phyloP scores from a whole-genome alignment of 2,329 filamentous ascomycete species.

The Penicillium sp. region DNA sequence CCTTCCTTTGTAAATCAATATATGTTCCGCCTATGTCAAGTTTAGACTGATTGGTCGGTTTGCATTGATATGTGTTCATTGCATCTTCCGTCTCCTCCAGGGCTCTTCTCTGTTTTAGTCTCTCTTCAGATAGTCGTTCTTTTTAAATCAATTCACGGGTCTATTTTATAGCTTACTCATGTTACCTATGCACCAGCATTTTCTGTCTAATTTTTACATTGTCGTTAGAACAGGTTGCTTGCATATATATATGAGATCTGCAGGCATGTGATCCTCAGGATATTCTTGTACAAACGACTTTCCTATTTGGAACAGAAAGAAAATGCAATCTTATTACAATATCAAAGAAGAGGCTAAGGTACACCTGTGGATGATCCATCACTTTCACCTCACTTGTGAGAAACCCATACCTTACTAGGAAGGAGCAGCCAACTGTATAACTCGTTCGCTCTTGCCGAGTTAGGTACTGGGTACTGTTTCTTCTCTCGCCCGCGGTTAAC shows the following conservation, averaged over 20 bases:
- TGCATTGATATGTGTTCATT: not conserved
- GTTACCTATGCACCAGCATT: not conserved
- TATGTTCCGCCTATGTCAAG: not conserved
- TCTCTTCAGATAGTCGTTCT: not conserved
- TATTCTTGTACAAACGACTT: not conserved
- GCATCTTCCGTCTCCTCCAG: not conserved
- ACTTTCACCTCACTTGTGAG: not conserved
- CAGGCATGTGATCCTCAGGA: not conserved
- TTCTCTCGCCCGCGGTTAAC: not conserved
- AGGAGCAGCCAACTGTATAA: not conserved
- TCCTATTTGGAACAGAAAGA: not conserved
- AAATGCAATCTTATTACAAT: not conserved
- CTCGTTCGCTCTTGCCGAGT: not conserved
- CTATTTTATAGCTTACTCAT: not conserved
- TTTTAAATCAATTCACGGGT: not conserved
- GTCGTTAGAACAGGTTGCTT: not conserved
- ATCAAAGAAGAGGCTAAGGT: not conserved
- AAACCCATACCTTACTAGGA: not conserved
- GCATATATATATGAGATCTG: not conserved
- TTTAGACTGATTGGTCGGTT: not conserved
- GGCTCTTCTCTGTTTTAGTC: not conserved
- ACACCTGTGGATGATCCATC: not conserved
- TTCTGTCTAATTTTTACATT: too few species aligned
- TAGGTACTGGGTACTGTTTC: not conserved
- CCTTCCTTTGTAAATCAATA: not conserved